Base-by-base conservation (phyloP, 164 flowering plant species). In the Liquidambar formosana region DNA sequence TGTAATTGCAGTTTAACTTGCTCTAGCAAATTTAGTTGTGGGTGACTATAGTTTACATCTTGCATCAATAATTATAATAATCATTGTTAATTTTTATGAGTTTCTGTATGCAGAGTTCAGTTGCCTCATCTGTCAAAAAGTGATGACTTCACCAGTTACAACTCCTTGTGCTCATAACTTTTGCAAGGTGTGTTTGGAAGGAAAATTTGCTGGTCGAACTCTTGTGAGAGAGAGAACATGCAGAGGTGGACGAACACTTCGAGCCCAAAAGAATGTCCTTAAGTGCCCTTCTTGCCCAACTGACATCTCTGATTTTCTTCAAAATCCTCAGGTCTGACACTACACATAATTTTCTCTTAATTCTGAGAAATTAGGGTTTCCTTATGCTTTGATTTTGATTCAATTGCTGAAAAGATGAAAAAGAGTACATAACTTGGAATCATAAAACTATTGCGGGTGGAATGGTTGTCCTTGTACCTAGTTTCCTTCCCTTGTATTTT, bases 161-260 rank as follows among this genome's bases (percentile, higher is more conserved):
- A 70, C 77, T 5, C 82, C 79, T 18, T 79, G 82, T 64, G 79
- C 70, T 12, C 82, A 79, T 46, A 76, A 73, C 54, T 79, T 66
- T 43, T 79, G 82, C 63, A 79, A 79, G 56, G 16, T 54, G 14
- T 79, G 82, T 46, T 28, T 79, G 23, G 72, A 76, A 48, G 63
- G n/a, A 47, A 62, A 23, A 4, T 78, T 78, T 66, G 58, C 71
- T 22, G 78, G 76, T 3, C 64, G 71, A 69, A 3, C 70, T 15
- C 54, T 58, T 46, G 28, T 64, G 22, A 73, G 61, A 57, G 67
- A 76, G 65, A 76, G 79, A 41, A 64, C 47, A 21, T 74, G 77
- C 45, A 19, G 25, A 2, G 64, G 71, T 57, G 75, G 77, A 13
- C 62, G 79, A 2, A 49, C 51, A 0, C 70, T 79, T 14, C 73